Conservation (phyloP, 2,329 filamentous ascomycete species). For the Helotiales sp. region DNA sequence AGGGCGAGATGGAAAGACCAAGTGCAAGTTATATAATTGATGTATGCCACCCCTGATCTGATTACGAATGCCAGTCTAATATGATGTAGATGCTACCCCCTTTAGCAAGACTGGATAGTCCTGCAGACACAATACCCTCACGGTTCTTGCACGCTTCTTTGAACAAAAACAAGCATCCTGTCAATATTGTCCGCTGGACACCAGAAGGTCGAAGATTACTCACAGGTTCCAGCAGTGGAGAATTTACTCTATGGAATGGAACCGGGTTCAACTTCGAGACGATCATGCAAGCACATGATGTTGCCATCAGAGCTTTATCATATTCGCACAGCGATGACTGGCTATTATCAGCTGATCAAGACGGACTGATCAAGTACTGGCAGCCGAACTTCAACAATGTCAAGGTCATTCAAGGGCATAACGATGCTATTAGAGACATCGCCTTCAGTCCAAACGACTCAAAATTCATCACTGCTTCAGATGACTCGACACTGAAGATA, state of each 20-base stretch:
- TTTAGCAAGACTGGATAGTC: conserved; percentile 68
- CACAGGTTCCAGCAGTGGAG: conserved; percentile 92
- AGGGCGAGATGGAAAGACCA: conserved; percentile 78
- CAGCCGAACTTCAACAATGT: conserved; percentile 99
- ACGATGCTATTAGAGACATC: conserved; percentile 85
- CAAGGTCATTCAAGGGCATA: conserved; percentile 88
- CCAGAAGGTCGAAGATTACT: conserved; percentile 89
- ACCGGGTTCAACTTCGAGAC: conserved; percentile 99
- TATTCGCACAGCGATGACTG: conserved; percentile 98
- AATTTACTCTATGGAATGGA: conserved; percentile 98
- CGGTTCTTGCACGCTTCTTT: conserved; percentile 96
- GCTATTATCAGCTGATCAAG: conserved; percentile 93
- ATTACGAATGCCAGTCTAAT: conserved; percentile 12
- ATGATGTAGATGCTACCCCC: conserved; percentile 77
- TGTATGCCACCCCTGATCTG: conserved; percentile 50
- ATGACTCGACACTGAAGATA: conserved; percentile 91
- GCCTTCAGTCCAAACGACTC: conserved; percentile 92
- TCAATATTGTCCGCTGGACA: conserved; percentile 97
- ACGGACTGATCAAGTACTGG: conserved; percentile 97
- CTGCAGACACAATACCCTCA: conserved; percentile 87
- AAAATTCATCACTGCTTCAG: conserved; percentile 94
- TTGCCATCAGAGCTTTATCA: conserved; percentile 75
- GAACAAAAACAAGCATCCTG: conserved; percentile 96
- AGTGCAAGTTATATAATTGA: conserved; percentile 89
- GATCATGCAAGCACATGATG: conserved; percentile 96